Base-by-base conservation (phyloP, 1,284 basidiomycete species). In the Cutaneotrichosporon sp. region DNA sequence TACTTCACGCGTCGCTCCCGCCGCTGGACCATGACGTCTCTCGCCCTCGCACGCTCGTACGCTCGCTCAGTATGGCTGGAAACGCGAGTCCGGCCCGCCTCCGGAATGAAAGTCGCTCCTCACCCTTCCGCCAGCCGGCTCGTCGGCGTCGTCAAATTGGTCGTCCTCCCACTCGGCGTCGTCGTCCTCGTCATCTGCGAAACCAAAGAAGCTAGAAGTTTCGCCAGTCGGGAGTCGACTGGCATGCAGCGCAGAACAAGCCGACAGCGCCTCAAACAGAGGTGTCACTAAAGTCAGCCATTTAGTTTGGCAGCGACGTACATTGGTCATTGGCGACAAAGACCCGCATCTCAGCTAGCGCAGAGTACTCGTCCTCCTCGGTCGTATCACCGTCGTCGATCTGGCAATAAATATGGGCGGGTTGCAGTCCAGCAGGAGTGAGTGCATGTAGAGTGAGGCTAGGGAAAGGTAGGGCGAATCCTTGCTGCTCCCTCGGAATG, bases 171-270 rank as follows among this genome's bases (percentile, higher is more conserved):
- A 68, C 36, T 67, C 69, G 31, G 61, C 61, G 30, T 65, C 56
- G 40, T 65, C 66, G 69, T 36, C 62, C 21, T 60, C 50, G 40
- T 60, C 50, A 32, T 49, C 58, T 32, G 71, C 72, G 21, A 69
- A 65, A 69, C 76, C 76, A 57, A 76, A 75, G 69, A 80, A 79
- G 5, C 68, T 72, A 36, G 69, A 70, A 7, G 76, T 70, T 60
- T 82, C 76, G 51, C 85, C 84, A 18, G 85, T 85, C 70, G 92
- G 91, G 1, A 79, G 66, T 2, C 73, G 72, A 2, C 80, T 81
- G 22, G 92, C 93, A 75, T 98, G 92, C 21, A 98, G 84, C 2
- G 94, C 88, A 4, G 95, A 92, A 77, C 95, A 97, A 60, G 85
- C 73, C 0, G 95, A 97, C 21, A 98, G 84, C 11, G 91, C 87